Evolutionary conservation across 805 yeast genomes (phyloP).

Genomic region (Kazachstania bromeliacearum): DNA sequence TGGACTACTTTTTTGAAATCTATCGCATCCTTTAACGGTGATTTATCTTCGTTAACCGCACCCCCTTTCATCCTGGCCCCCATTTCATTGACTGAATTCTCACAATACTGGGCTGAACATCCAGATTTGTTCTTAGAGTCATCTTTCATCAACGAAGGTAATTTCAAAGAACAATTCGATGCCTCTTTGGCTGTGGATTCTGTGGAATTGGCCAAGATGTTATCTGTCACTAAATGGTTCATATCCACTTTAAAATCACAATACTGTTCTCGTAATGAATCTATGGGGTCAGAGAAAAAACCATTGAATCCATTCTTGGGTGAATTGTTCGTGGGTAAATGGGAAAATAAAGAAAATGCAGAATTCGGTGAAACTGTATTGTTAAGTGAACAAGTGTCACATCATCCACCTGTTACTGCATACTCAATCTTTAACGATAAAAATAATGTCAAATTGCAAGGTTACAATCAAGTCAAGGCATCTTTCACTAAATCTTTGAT

Average conservation of each 20-base stretch:
- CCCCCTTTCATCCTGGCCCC: conserved; percentile 96
- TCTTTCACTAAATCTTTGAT: conserved; percentile 67
- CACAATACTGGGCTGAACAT: conserved; percentile 94
- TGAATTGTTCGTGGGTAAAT: conserved; percentile 84
- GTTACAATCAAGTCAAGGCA: conserved; percentile 84
- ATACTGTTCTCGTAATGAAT: conserved; percentile 85
- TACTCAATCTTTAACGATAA: conserved; percentile 71
- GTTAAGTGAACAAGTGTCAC: conserved; percentile 88
- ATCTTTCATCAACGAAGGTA: conserved; percentile 29
- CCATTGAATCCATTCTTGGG: conserved; percentile 96
- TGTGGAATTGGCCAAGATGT: conserved; percentile 41
- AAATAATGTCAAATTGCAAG: conserved; percentile 62
- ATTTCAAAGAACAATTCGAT: conserved; percentile 11
- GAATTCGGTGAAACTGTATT: conserved; percentile 67
- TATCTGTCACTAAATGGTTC: conserved; percentile 86
- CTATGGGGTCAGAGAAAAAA: conserved; percentile 92
- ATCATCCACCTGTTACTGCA: conserved; percentile 97
- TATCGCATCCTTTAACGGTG: conserved; percentile 89
- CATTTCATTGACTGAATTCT: conserved; percentile 79
- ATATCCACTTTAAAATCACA: conserved; percentile 86
- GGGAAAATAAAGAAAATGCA: conserved; percentile 50
- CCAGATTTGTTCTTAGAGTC: conserved; percentile 79
- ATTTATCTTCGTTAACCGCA: conserved; percentile 87
- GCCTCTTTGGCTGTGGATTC: conserved; percentile 32
- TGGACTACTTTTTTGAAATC: conserved; percentile 92